Percentiles rank a stretch among this genome's conserved stretches.
Conservation (phyloP, 2,329 filamentous ascomycete species). For the Nemania diffusa region DNA sequence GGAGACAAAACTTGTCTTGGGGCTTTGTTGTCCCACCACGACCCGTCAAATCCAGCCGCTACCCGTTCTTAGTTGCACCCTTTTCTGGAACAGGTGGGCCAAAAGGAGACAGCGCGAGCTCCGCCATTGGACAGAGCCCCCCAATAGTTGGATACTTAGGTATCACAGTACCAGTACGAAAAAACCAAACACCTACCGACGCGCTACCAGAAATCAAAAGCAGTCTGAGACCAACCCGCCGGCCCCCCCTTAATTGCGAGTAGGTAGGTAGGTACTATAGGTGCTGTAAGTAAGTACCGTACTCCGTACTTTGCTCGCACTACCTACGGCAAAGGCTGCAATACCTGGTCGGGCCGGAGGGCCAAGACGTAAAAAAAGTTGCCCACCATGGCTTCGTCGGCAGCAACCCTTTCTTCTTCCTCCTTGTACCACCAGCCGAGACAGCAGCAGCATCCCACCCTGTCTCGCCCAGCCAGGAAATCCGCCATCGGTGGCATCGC, state of each 20-base stretch:
- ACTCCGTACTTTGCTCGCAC: not conserved
- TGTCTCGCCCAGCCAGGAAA: constrained; percentile 55
- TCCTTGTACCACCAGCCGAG: constrained; percentile 42
- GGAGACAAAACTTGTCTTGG: not conserved
- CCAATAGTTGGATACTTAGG: constrained; percentile 13
- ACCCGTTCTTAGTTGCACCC: constrained; percentile 24
- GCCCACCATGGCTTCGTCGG: constrained; percentile 51
- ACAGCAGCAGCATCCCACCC: constrained; percentile 44
- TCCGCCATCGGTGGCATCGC: constrained; percentile 55
- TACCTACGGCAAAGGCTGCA: constrained; percentile 2
- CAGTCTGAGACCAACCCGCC: constrained; percentile 19
- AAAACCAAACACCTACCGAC: constrained; percentile 15
- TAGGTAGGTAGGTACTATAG: not conserved
- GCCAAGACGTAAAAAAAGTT: constrained; percentile 37
- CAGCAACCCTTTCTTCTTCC: constrained; percentile 49
- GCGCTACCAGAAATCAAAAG: constrained; percentile 5
- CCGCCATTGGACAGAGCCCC: constrained; percentile 27
- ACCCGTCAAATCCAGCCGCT: constrained; percentile 28
- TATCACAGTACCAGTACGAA: constrained; percentile 12
- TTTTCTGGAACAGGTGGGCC: constrained; percentile 27
- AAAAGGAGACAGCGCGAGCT: constrained; percentile 16
- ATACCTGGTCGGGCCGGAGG: constrained; percentile 21
- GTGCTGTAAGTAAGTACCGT: not conserved
- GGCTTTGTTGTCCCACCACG: constrained; percentile 28
- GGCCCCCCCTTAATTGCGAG: constrained; percentile 12